A percentile compares a stretch with the other conserved stretches of the same genome.
Conservation (phyloP, 495 filamentous ascomycete species). For the Penicillium egyptiacum region DNA sequence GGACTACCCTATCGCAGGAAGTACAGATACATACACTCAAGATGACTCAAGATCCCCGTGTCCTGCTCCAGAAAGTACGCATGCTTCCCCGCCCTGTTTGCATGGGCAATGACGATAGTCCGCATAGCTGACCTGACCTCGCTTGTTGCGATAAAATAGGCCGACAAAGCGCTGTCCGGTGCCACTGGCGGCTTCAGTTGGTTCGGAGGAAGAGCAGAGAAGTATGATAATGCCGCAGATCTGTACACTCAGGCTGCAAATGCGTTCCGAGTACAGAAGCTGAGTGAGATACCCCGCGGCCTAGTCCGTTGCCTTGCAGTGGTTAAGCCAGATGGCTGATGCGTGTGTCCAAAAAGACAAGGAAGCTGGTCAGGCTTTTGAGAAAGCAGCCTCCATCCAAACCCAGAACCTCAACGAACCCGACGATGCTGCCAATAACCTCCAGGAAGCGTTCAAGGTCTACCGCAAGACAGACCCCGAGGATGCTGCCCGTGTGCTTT, state of each 20-base stretch:
- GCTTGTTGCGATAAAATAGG: slow-evolving; percentile 49
- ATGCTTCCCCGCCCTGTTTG: slow-evolving; percentile 17
- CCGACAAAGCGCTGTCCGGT: slow-evolving; percentile 70
- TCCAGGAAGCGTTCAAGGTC: slow-evolving; percentile 77
- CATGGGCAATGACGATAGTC: slow-evolving; percentile 30
- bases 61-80: slow-evolving; percentile 57
- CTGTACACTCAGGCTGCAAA: slow-evolving; percentile 80
- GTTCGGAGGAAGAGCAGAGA: slow-evolving; percentile 77
- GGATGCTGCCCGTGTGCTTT: slow-evolving; percentile 73
- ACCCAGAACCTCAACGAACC: slow-evolving; percentile 76
- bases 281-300: slow-evolving; percentile 49
- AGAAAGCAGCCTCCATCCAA: slow-evolving; percentile 76
- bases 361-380: slow-evolving; percentile 78
- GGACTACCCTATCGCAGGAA: slow-evolving; percentile 9
- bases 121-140: slow-evolving; percentile 31
- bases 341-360: slow-evolving; percentile 50
- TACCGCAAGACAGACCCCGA: slow-evolving; percentile 79
- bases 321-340: not conserved
- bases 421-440: slow-evolving; percentile 81
- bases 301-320: slow-evolving; percentile 1
- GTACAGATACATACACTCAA: slow-evolving; percentile 16
- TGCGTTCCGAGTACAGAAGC: slow-evolving; percentile 72
- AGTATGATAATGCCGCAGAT: slow-evolving; percentile 80
- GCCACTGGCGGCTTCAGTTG: slow-evolving; percentile 73
- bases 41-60: slow-evolving; percentile 56